Percentiles rank a stretch among this genome's conserved stretches.
Evolutionary conservation across 805 yeast species (phyloP).

Genomic region (Dipodascus albidus): DNA sequence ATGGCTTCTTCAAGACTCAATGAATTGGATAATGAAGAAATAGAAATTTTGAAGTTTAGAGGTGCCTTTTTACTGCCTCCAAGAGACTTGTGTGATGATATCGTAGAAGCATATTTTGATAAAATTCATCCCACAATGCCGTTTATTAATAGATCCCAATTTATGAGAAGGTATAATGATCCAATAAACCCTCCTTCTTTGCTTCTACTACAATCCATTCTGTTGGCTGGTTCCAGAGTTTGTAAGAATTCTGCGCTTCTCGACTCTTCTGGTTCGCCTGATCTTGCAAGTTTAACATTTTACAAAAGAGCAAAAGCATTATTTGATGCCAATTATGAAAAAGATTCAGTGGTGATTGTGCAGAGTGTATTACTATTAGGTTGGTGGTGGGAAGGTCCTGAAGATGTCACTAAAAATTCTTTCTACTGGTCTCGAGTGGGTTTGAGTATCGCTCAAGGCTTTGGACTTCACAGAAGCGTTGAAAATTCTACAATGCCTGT

Average conservation of each 20-base stretch:
- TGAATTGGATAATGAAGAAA: slow-evolving; percentile 40
- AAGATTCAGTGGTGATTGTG: slow-evolving; percentile 48
- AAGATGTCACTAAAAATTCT: slow-evolving; percentile 47
- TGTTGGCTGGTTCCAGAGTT: slow-evolving; percentile 53
- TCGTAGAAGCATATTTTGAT: slow-evolving; percentile 47
- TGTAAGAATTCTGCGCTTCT: slow-evolving; percentile 38
- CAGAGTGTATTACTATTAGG: slow-evolving; percentile 34
- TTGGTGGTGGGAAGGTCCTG: slow-evolving; percentile 49
- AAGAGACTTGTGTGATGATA: slow-evolving; percentile 39
- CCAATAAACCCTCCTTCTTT: slow-evolving; percentile 44
- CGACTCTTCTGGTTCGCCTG: slow-evolving; percentile 33
- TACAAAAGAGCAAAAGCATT: slow-evolving; percentile 64
- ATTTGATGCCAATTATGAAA: slow-evolving; percentile 58
- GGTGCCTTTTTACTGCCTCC: slow-evolving; percentile 65
- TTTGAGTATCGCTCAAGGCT: slow-evolving; percentile 25
- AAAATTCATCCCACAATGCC: slow-evolving; percentile 57
- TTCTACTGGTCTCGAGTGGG: slow-evolving; percentile 57
- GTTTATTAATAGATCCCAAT: slow-evolving; percentile 44
- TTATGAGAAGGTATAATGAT: slow-evolving; percentile 40
- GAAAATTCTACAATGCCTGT: slow-evolving; percentile 24
- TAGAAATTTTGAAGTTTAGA: slow-evolving; percentile 44
- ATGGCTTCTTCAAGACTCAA: slow-evolving; percentile 17
- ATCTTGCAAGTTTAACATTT: slow-evolving; percentile 42
- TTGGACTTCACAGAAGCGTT: slow-evolving; percentile 24
- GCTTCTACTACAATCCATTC: slow-evolving; percentile 46